phyloP scores from a whole-genome alignment of 352 stramenopile species.

The Phytophthora sansomeana region DNA sequence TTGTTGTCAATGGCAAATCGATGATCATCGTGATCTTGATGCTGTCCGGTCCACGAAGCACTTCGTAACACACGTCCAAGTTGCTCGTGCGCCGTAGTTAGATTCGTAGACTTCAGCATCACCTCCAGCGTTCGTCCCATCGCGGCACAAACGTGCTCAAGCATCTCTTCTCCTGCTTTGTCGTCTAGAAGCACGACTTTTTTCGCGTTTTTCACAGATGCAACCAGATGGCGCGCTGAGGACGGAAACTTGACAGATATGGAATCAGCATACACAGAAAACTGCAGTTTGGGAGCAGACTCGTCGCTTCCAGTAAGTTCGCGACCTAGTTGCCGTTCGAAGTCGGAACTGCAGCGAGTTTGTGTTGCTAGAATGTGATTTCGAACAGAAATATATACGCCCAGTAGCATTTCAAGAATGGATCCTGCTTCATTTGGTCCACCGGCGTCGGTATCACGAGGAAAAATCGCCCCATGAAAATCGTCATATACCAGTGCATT shows the following conservation, averaged over 20 bases:
- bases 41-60: conserved; percentile 11
- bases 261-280: conserved; percentile 61
- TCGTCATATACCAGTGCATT: conserved; percentile 27
- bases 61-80: conserved; percentile 26
- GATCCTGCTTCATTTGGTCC: conserved; percentile 9
- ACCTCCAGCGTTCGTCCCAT: conserved; percentile 43
- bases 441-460: conserved; percentile 6
- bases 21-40: conserved; percentile 2
- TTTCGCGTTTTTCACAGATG: conserved; percentile 30
- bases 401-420: conserved; percentile 45
- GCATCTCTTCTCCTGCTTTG: conserved; percentile 48
- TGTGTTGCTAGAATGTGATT: conserved; percentile 22
- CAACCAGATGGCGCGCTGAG: conserved; percentile 44
- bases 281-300: conserved; percentile 26
- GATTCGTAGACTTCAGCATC: conserved; percentile 21
- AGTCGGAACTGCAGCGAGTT: neutral
- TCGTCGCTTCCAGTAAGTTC: neutral
- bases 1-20: conserved; percentile 13
- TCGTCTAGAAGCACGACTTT: conserved; percentile 47
- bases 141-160: conserved; percentile 51
- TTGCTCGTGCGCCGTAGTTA: conserved; percentile 23
- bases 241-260: conserved; percentile 53
- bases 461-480: conserved; percentile 14
- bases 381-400: conserved; percentile 47
- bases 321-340: no score